Conservation (phyloP, 805 yeast genomes). For the Candida parachauliodes region DNA sequence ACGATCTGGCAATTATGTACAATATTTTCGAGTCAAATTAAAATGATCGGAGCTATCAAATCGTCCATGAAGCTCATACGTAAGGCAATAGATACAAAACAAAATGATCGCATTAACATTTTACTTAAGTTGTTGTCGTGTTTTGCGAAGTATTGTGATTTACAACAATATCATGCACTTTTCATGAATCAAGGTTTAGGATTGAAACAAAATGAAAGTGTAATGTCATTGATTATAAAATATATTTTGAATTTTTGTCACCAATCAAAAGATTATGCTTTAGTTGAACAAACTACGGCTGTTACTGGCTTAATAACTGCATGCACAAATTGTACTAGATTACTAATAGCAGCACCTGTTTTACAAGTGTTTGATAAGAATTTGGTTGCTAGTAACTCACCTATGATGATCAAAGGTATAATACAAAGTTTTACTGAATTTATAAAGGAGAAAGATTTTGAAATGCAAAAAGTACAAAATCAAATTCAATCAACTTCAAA, state of each 20-base stretch:
- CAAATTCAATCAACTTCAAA: neutral
- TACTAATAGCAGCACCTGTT: slow-evolving; percentile 59
- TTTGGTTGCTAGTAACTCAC: slow-evolving; percentile 30
- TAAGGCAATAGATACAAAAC: slow-evolving; percentile 13
- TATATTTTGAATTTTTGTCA: slow-evolving; percentile 55
- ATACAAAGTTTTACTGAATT: slow-evolving; percentile 57
- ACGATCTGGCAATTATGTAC: slow-evolving; percentile 56
- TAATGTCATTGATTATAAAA: slow-evolving; percentile 56
- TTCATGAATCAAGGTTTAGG: slow-evolving; percentile 40
- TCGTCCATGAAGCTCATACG: slow-evolving; percentile 9
- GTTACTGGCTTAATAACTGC: slow-evolving; percentile 55
- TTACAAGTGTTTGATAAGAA: slow-evolving; percentile 50
- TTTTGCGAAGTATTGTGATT: slow-evolving; percentile 67
- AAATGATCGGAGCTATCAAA: slow-evolving; percentile 46
- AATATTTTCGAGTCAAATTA: slow-evolving; percentile 42
- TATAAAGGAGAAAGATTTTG: slow-evolving; percentile 52
- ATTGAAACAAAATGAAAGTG: slow-evolving; percentile 49
- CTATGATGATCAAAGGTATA: slow-evolving; percentile 47
- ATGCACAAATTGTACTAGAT: slow-evolving; percentile 59
- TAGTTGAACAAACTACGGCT: slow-evolving; percentile 45
- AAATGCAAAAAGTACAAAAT: slow-evolving; percentile 21
- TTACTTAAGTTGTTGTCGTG: slow-evolving; percentile 63
- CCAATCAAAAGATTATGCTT: slow-evolving; percentile 17
- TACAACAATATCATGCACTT: slow-evolving; percentile 42
- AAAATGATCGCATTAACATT: slow-evolving; percentile 50